These are phyloP conservation scores for Viridothelium virens DNA, from an alignment of 495 filamentous ascomycete species.

Conservation along the genomic window DNA sequence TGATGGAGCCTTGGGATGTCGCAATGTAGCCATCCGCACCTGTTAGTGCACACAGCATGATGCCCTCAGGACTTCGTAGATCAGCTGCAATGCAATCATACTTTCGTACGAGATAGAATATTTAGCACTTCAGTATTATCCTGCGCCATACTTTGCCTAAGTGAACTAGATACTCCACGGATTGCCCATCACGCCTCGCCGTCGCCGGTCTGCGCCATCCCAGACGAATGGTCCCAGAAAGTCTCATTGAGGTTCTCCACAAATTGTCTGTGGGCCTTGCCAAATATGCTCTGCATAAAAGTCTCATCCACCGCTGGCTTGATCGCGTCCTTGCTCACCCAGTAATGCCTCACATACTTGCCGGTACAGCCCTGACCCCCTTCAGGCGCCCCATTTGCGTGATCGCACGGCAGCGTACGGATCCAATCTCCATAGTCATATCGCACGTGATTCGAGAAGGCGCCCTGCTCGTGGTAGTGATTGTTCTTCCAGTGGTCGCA, in stretches of 20 bases:
- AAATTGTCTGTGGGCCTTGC: not conserved
- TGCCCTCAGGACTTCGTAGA: too few relatives aligned
- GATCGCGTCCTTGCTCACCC: not conserved
- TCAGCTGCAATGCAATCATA: too few relatives aligned
- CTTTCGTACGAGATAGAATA: not conserved
- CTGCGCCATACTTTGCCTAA: not conserved
- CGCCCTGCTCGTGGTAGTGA: not conserved
- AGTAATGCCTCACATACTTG: not conserved
- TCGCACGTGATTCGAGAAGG: not conserved
- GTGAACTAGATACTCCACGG: too few relatives aligned
- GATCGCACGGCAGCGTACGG: constrained; percentile 2
- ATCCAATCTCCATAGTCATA: constrained; percentile 1
- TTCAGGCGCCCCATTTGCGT: constrained; percentile 8
- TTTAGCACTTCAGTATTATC: not conserved
- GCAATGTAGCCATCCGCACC: too few relatives aligned
- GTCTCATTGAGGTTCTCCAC: not conserved
- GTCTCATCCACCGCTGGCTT: constrained; percentile 3
- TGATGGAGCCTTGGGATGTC: too few relatives aligned
- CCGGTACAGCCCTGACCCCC: not conserved
- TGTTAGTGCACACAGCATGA: too few relatives aligned
- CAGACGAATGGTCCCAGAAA: not conserved
- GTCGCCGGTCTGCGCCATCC: not conserved
- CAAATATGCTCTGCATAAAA: constrained; percentile 1
- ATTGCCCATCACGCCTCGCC: not conserved
- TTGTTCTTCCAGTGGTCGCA: not conserved